Conservation (phyloP, 2,329 filamentous ascomycete genomes). For the Cercospora zeae-maydis region DNA sequence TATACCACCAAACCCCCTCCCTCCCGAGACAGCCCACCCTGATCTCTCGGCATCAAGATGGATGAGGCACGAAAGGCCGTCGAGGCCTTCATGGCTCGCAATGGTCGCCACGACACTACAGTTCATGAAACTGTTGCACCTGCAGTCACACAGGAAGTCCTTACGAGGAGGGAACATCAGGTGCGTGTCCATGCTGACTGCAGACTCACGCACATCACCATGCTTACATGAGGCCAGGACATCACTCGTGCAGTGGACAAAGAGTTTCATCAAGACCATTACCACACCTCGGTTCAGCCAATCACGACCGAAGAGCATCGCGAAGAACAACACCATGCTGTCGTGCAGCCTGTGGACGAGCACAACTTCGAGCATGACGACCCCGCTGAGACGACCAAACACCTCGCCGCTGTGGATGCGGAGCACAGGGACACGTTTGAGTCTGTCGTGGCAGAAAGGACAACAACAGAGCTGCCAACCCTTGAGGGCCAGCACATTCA, state of each 20-base stretch:
- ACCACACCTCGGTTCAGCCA: slow-evolving; percentile 67
- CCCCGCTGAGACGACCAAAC: slow-evolving; percentile 44
- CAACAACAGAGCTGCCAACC: slow-evolving; percentile 46
- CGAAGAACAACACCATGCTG: slow-evolving; percentile 61
- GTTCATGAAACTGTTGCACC: slow-evolving; percentile 63
- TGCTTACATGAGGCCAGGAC: slow-evolving; percentile 2
- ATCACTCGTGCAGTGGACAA: slow-evolving; percentile 45
- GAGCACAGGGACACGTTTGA: slow-evolving; percentile 52
- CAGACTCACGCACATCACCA: background rate
- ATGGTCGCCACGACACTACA: slow-evolving; percentile 65
- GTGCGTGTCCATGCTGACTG: background rate
- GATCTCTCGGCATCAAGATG: slow-evolving; percentile 46
- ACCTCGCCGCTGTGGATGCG: slow-evolving; percentile 51
- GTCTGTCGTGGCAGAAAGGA: slow-evolving; percentile 49
- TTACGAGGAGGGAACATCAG: slow-evolving; percentile 52
- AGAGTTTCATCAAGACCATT: slow-evolving; percentile 69
- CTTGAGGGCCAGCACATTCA: slow-evolving; percentile 61
- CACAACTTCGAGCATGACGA: slow-evolving; percentile 60
- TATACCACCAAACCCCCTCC: too few relatives aligned
- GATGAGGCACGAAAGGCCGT: slow-evolving; percentile 63
- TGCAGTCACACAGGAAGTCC: slow-evolving; percentile 48
- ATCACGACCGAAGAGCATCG: slow-evolving; percentile 54
- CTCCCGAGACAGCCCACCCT: slow-evolving; percentile 16
- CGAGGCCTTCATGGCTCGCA: slow-evolving; percentile 55
- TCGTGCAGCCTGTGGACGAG: slow-evolving; percentile 56